Percentiles rank a stretch among this genome's conserved stretches.
Evolutionary conservation across 148 eudicot genomes (phyloP).

Genomic region (Suaeda aralocaspica): DNA sequence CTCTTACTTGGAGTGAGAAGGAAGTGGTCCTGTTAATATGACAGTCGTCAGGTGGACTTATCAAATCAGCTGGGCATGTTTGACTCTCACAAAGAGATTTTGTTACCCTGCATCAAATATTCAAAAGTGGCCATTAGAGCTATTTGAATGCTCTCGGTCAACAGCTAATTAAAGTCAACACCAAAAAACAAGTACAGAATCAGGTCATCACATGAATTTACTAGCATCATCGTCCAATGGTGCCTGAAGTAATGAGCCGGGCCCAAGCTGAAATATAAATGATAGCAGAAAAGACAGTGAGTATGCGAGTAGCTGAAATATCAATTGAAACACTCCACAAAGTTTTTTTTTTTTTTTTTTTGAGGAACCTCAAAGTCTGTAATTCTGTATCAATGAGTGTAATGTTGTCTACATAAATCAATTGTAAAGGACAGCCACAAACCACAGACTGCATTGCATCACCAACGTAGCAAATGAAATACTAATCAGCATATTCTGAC

Average conservation of each 20-base stretch:
- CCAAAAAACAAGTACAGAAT: slow-evolving; percentile 15
- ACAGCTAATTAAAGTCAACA: slow-evolving; percentile 9
- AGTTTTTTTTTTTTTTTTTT: too few relatives aligned
- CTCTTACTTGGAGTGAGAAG: slow-evolving; percentile 78
- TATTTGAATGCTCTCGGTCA: not conserved
- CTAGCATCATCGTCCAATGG: slow-evolving; percentile 75
- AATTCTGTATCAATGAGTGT: too few relatives aligned
- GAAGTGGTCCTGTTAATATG: slow-evolving; percentile 77
- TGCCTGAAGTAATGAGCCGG: slow-evolving; percentile 80
- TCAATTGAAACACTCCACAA: too few relatives aligned
- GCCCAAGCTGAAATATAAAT: slow-evolving; percentile 56
- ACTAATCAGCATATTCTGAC: not conserved
- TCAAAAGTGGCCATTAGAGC: not conserved
- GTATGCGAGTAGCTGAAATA: not conserved
- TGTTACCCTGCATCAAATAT: slow-evolving; percentile 46
- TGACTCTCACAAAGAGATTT: slow-evolving; percentile 62
- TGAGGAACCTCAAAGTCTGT: too few relatives aligned
- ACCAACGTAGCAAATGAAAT: not conserved
- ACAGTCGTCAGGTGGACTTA: slow-evolving; percentile 84
- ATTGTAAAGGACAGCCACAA: not conserved
- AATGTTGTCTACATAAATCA: not conserved
- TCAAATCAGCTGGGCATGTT: slow-evolving; percentile 66
- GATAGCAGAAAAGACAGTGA: not conserved
- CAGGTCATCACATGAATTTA: slow-evolving; percentile 52
- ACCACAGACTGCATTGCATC: not conserved